phyloP scores from a whole-genome alignment of 345 rosid genomes.

The Brassica incana region DNA sequence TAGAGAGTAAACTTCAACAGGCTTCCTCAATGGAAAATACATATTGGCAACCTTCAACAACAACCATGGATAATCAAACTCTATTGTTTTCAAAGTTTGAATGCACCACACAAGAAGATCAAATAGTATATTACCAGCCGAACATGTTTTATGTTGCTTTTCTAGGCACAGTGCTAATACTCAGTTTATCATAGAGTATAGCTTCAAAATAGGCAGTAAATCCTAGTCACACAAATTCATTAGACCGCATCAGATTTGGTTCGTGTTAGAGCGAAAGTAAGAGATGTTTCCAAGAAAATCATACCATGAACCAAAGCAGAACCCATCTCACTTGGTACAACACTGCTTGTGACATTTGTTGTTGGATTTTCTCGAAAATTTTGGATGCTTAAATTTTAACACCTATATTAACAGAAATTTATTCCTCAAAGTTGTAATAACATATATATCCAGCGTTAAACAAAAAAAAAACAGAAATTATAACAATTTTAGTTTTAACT shows the following conservation, averaged over 20 bases:
- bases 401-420: neutral
- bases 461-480: too few species aligned
- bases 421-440: too few species aligned
- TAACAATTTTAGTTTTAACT: neutral
- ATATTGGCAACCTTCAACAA: conserved; percentile 66
- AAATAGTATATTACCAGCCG: conserved; percentile 56
- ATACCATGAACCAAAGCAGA: conserved; percentile 81
- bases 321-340: conserved; percentile 61
- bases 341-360: conserved; percentile 17
- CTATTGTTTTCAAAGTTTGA: neutral
- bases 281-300: neutral
- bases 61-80: neutral
- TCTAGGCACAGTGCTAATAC: conserved; percentile 76
- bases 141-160: conserved; percentile 75
- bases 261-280: neutral
- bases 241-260: neutral
- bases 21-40: conserved; percentile 81
- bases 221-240: neutral
- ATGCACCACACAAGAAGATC: neutral
- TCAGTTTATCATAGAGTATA: neutral
- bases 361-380: neutral
- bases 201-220: neutral
- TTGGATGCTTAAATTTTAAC: neutral
- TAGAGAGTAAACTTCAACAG: conserved; percentile 46
- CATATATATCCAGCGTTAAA: too few species aligned